These are phyloP conservation scores for Claviceps sp. DNA, from an alignment of 2,329 filamentous ascomycete species.

Conservation along the genomic window DNA sequence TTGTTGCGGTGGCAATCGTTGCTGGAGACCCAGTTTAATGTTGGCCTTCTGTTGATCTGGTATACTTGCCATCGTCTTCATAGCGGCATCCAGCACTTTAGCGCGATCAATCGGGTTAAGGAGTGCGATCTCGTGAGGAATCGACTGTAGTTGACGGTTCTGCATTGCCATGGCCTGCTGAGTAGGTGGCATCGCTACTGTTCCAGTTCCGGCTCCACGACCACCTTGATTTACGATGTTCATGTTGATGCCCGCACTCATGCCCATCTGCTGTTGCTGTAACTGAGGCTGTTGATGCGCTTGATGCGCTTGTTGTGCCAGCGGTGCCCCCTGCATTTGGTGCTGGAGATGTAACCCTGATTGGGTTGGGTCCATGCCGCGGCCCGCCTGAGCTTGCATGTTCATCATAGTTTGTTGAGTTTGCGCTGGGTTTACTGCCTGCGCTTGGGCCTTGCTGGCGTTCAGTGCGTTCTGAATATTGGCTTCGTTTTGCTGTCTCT, in stretches of 20 bases:
- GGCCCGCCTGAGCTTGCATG: constrained; percentile 38
- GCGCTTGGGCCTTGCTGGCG: constrained; percentile 20
- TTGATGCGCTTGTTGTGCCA: constrained; percentile 26
- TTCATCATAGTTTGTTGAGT: constrained; percentile 36
- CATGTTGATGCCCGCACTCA: constrained; percentile 31
- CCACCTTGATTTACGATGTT: constrained; percentile 24
- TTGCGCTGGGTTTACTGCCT: constrained; percentile 19
- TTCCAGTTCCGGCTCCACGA: constrained; percentile 13
- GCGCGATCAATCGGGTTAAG: constrained; percentile 30
- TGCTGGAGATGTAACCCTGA: constrained; percentile 45
- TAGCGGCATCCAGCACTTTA: constrained; percentile 32
- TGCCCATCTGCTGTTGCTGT: constrained; percentile 17
- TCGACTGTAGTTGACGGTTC: constrained; percentile 15
- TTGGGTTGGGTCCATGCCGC: constrained; percentile 35
- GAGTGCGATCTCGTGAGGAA: constrained; percentile 22
- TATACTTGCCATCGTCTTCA: constrained; percentile 24
- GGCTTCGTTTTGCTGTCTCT: constrained; percentile 36
- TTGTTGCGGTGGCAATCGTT: constrained; percentile 29
- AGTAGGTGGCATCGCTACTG: constrained; percentile 24
- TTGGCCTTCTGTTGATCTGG: constrained; percentile 31
- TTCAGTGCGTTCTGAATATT: constrained; percentile 33
- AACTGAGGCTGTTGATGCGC: constrained; percentile 13
- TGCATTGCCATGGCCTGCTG: constrained; percentile 28
- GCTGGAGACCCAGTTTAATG: constrained; percentile 17
- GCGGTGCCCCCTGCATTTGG: constrained; percentile 41